These are phyloP conservation scores for Lactifluus subvellereus DNA, from an alignment of 768 basidiomycete species.

Conservation along the genomic window DNA sequence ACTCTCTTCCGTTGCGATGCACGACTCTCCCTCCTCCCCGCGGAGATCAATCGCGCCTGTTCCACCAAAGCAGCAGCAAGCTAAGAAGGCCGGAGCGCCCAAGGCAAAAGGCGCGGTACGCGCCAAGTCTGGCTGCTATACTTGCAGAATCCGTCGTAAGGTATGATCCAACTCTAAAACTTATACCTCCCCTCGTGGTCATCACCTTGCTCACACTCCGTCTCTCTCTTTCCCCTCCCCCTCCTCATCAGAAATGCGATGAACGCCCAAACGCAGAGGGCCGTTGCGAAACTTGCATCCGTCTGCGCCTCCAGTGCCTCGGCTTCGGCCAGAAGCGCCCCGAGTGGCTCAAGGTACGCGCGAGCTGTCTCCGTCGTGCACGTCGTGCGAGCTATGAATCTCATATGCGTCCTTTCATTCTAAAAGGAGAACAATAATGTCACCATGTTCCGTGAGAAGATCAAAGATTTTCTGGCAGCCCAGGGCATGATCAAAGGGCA, in stretches of 20 bases:
- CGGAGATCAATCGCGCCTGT: conserved; percentile 30
- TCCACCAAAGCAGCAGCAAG: conserved; percentile 33
- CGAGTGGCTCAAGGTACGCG: conserved; percentile 74
- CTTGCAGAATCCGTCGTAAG: conserved; percentile 82
- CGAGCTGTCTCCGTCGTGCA: conserved; percentile 7
- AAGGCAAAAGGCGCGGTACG: conserved; percentile 78
- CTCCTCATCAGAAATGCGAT: conserved; percentile 66
- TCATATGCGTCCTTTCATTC: conserved; percentile 3
- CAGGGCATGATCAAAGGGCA: conserved; percentile 91
- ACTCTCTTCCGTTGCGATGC: conserved; percentile 27
- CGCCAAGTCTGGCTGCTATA: conserved; percentile 86
- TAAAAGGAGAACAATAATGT: conserved; percentile 65
- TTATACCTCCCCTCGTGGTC: conserved; percentile 19
- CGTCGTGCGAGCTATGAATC: not conserved
- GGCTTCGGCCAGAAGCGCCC: conserved; percentile 83
- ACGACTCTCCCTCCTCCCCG: conserved; percentile 33
- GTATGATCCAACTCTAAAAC: conserved; percentile 35
- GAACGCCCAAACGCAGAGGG: conserved; percentile 59
- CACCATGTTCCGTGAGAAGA: conserved; percentile 63
- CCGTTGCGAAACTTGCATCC: conserved; percentile 68
- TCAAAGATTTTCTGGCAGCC: conserved; percentile 70
- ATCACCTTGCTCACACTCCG: conserved; percentile 4
- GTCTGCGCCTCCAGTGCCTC: conserved; percentile 76
- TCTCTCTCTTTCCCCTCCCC: conserved; percentile 13
- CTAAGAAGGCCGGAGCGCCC: conserved; percentile 46